Evolutionary conservation across 2,329 filamentous ascomycete genomes (phyloP).

Genomic region (Kalaharituber pfeilii): DNA sequence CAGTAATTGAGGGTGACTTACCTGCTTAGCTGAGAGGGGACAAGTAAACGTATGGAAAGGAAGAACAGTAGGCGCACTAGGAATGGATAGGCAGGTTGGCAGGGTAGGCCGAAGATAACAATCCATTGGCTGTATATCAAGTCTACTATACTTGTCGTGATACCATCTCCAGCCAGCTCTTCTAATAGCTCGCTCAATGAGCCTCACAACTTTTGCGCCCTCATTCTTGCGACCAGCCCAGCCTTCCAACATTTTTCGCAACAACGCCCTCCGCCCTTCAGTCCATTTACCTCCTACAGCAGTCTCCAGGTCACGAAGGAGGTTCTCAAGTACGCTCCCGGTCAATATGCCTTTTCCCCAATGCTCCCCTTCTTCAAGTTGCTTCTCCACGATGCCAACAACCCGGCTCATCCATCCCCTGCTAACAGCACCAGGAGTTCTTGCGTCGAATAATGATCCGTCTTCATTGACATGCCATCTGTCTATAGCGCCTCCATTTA

Average conservation of each 20-base stretch:
- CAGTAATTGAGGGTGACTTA: neutral
- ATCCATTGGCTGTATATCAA: conserved; percentile 37
- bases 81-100: conserved; percentile 55
- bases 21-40: conserved; percentile 70
- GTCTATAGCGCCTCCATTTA: conserved; percentile 57
- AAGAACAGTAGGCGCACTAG: conserved; percentile 79
- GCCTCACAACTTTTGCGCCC: conserved; percentile 63
- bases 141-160: conserved; percentile 54
- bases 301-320: conserved; percentile 34
- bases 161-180: conserved; percentile 75
- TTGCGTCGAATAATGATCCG: conserved; percentile 63
- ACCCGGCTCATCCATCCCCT: conserved; percentile 77
- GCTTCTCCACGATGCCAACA: conserved; percentile 74
- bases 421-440: conserved; percentile 35
- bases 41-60: conserved; percentile 98
- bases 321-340: conserved; percentile 34
- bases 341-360: conserved; percentile 66
- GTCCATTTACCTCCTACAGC: conserved; percentile 27
- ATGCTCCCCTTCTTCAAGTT: conserved; percentile 65
- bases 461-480: conserved; percentile 82
- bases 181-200: conserved; percentile 70
- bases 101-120: conserved; percentile 57
- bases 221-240: conserved; percentile 74
- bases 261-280: conserved; percentile 23
- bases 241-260: conserved; percentile 29